These are phyloP conservation scores for Diospyros lotus DNA, from an alignment of 148 eudicot genomes.

Conservation along the genomic window DNA sequence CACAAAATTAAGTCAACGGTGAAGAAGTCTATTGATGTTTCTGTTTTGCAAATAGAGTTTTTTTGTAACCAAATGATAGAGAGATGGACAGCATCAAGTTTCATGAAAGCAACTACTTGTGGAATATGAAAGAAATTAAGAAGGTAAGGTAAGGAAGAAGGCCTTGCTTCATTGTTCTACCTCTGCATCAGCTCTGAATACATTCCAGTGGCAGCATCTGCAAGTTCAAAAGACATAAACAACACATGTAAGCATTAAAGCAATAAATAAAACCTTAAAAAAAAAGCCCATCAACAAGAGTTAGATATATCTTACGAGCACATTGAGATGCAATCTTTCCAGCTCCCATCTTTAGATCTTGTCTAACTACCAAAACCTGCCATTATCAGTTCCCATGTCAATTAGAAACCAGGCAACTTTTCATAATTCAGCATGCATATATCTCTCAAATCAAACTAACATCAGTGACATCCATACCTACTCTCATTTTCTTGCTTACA, in stretches of 20 bases:
- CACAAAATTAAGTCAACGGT: not conserved
- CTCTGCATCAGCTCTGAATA: conserved; percentile 78
- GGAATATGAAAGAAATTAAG: not conserved
- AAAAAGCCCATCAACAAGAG: not conserved
- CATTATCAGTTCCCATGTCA: conserved; percentile 5
- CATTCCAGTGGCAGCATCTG: conserved; percentile 95
- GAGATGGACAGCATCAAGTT: not conserved
- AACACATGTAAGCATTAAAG: not conserved
- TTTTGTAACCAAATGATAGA: not conserved
- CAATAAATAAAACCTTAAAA: not conserved
- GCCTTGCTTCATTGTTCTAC: conserved; percentile 19
- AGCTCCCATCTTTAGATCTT: conserved; percentile 90
- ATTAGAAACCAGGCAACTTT: not conserved
- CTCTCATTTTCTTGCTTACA: not conserved
- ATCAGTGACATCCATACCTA: not conserved
- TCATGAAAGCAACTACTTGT: not conserved
- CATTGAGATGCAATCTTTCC: conserved; percentile 96
- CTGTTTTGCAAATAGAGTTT: not conserved
- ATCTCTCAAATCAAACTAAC: not conserved
- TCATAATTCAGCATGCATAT: not conserved
- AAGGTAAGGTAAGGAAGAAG: not conserved
- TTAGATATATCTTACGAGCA: conserved; percentile 64
- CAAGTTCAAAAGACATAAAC: conserved; percentile 12
- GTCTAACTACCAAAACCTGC: conserved; percentile 93
- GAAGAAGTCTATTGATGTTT: not conserved